These are phyloP conservation scores for Sesbania bispinosa DNA, from an alignment of 306 rosid species.

Conservation along the genomic window DNA sequence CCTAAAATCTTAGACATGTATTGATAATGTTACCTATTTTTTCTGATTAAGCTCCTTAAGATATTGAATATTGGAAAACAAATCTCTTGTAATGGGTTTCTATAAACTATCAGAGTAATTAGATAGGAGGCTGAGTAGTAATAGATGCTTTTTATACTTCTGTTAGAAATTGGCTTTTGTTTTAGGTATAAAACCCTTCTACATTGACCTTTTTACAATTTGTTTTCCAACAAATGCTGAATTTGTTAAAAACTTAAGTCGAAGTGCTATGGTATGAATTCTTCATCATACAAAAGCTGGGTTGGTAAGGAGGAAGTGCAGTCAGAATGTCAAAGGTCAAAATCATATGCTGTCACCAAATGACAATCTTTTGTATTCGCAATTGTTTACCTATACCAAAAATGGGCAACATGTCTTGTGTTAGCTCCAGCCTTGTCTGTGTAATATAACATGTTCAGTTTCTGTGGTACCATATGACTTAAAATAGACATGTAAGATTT, in stretches of 20 bases:
- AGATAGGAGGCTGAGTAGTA: constrained; percentile 3
- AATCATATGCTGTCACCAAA: not conserved
- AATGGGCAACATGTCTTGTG: not conserved
- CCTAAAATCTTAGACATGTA: not conserved
- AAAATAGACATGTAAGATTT: not conserved
- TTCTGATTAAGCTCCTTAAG: not conserved
- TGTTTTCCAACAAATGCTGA: not conserved
- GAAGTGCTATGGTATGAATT: not conserved
- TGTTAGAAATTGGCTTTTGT: not conserved
- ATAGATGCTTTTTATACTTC: not conserved
- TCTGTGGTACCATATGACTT: not conserved
- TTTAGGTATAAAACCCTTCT: not conserved
- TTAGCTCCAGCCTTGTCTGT: not conserved
- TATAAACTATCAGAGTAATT: not conserved
- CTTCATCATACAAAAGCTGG: not conserved
- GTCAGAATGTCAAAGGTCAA: not conserved
- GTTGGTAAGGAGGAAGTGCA: not conserved
- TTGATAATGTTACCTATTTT: not conserved
- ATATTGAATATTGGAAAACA: no score
- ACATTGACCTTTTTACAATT: not conserved
- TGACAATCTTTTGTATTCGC: not conserved
- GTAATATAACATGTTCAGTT: not conserved
- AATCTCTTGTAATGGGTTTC: not conserved
- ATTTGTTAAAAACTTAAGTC: not conserved
- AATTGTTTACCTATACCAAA: not conserved